phyloP scores from a whole-genome alignment of 2,329 filamentous ascomycete species.

The Diaporthe destruens region DNA sequence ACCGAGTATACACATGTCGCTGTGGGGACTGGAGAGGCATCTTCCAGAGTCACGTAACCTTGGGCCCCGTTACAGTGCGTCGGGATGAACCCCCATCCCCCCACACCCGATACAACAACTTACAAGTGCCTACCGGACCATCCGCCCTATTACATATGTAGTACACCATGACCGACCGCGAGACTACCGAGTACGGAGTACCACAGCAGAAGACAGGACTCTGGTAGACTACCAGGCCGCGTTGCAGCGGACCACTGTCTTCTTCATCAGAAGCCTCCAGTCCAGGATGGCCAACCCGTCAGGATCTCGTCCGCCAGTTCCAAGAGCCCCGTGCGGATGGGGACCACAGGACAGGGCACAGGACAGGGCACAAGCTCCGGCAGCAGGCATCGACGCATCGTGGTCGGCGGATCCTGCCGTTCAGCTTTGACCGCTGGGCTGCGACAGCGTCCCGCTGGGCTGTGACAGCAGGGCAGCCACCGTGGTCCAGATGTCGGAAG shows the following conservation, averaged over 20 bases:
- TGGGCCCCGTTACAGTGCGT: not conserved
- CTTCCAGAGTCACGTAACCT: not conserved
- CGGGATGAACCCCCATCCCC: conserved; percentile 26
- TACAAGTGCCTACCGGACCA: not conserved
- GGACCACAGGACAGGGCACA: too few species aligned
- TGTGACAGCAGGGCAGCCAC: conserved; percentile 7
- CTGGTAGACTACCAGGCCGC: not conserved
- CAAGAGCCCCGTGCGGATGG: not conserved
- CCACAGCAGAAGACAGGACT: too few species aligned
- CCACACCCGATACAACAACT: too few species aligned
- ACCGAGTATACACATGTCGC: too few species aligned
- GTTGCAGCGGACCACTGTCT: not conserved
- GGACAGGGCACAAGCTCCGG: too few species aligned
- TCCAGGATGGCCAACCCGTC: conserved; percentile 3
- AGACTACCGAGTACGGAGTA: too few species aligned
- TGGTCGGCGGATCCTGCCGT: conserved; percentile 25
- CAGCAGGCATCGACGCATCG: conserved; percentile 11
- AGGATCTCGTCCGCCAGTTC: not conserved
- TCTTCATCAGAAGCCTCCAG: not conserved
- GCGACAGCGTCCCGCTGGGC: conserved; percentile 25
- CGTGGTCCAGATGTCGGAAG: conserved; percentile 20
- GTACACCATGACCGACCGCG: not conserved
- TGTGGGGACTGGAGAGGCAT: not conserved
- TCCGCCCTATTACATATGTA: not conserved
- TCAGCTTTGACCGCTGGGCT: conserved; percentile 26